phyloP scores from a whole-genome alignment of 306 rosid genomes.

The Quercus agrifolia region DNA sequence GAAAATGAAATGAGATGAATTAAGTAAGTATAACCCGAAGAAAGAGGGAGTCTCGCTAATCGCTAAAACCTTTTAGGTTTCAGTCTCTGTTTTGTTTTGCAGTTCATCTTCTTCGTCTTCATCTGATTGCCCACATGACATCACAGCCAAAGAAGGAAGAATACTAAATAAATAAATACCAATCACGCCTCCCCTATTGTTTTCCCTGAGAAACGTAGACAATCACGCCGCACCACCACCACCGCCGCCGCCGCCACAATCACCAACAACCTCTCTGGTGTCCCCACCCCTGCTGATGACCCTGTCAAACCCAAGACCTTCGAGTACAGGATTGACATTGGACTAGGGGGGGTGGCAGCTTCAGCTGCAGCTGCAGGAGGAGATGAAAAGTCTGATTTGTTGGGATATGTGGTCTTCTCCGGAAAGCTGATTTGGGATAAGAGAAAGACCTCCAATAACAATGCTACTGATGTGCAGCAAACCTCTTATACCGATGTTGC shows the following conservation, averaged over 20 bases:
- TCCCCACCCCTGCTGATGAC: slow-evolving; percentile 38
- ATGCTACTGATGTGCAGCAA: slow-evolving; percentile 38
- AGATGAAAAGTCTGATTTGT: slow-evolving; percentile 86
- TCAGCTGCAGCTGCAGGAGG: slow-evolving; percentile 44
- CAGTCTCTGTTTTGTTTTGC: not conserved
- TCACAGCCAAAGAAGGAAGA: not conserved
- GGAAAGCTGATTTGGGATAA: slow-evolving; percentile 84
- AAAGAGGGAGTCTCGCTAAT: not conserved
- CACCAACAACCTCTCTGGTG: slow-evolving; percentile 10
- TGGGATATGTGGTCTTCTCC: slow-evolving; percentile 72
- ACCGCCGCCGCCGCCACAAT: not conserved
- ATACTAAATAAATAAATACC: too few relatives aligned
- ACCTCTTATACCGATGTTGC: slow-evolving; percentile 32
- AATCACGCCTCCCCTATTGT: slow-evolving; percentile 71
- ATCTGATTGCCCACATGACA: too few relatives aligned
- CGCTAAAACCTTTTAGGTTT: not conserved
- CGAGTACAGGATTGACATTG: slow-evolving; percentile 80
- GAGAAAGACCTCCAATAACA: slow-evolving; percentile 37
- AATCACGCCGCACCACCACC: slow-evolving; percentile 33
- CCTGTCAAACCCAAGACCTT: slow-evolving; percentile 50
- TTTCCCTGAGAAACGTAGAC: slow-evolving; percentile 84
- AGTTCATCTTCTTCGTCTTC: not conserved
- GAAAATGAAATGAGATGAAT: not conserved
- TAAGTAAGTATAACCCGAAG: not conserved
- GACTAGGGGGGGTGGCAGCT: slow-evolving; percentile 30